phyloP scores from a whole-genome alignment of 495 filamentous ascomycete species.

The Tuber indicum region DNA sequence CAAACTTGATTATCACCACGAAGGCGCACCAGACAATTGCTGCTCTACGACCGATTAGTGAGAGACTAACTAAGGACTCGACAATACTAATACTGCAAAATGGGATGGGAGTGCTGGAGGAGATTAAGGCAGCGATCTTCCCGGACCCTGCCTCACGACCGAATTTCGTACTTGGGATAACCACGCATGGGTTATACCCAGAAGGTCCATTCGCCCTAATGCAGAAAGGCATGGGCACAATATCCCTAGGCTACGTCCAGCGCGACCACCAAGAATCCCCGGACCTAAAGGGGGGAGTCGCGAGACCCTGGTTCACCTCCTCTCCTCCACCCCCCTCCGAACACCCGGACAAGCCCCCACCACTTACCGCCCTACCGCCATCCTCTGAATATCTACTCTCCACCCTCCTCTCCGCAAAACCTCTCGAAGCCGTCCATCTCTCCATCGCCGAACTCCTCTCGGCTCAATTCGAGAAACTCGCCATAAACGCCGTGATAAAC shows the following conservation, averaged over 20 bases:
- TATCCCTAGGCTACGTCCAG: slow-evolving; percentile 53
- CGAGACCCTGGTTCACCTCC: neutral
- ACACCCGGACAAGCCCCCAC: slow-evolving; percentile 29
- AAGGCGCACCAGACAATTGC: slow-evolving; percentile 54
- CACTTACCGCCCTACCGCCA: slow-evolving; percentile 42
- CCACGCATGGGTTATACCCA: slow-evolving; percentile 58
- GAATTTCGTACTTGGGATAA: slow-evolving; percentile 66
- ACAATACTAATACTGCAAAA: slow-evolving; percentile 78
- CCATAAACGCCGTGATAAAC: slow-evolving; percentile 72
- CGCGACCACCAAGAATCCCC: neutral
- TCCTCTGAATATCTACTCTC: slow-evolving; percentile 39
- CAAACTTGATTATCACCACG: slow-evolving; percentile 68
- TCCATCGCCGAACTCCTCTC: slow-evolving; percentile 50
- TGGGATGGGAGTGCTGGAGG: slow-evolving; percentile 74
- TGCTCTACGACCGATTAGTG: slow-evolving; percentile 53
- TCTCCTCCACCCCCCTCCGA: slow-evolving; percentile 12
- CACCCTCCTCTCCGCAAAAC: slow-evolving; percentile 36
- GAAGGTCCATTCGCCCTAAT: slow-evolving; percentile 54
- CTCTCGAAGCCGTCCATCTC: slow-evolving; percentile 47
- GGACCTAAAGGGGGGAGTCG: slow-evolving; percentile 24
- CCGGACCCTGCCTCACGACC: slow-evolving; percentile 58
- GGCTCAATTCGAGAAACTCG: slow-evolving; percentile 71
- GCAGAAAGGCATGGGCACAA: slow-evolving; percentile 59
- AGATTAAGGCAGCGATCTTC: slow-evolving; percentile 62
- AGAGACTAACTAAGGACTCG: slow-evolving; percentile 63